Percentiles rank a stretch among this genome's conserved stretches.
phyloP scores from a whole-genome alignment of 2,329 filamentous ascomycete genomes.

The Hymenoscyphus scutula region DNA sequence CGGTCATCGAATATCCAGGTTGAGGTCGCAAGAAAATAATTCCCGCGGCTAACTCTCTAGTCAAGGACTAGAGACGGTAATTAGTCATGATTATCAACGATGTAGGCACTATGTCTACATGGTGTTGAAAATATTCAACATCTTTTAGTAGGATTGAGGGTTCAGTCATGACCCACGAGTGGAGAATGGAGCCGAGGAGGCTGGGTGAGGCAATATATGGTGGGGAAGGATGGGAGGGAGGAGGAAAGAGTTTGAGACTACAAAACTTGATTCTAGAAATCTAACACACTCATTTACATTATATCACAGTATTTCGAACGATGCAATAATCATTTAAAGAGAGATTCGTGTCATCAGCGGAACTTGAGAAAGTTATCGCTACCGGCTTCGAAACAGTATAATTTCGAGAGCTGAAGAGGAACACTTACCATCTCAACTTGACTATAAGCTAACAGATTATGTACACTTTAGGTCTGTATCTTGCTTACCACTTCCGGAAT shows the following conservation, averaged over 20 bases:
- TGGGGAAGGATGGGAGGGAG: not conserved
- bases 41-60: not conserved
- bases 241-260: not conserved
- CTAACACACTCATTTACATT: not conserved
- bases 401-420: too few relatives aligned
- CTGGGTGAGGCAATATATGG: not conserved
- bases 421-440: too few relatives aligned
- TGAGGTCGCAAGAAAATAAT: not conserved
- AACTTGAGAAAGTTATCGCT: too few relatives aligned
- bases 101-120: not conserved
- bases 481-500: too few relatives aligned
- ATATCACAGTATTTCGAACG: too few relatives aligned
- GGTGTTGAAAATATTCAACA: not conserved
- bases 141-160: not conserved
- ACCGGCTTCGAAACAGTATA: too few relatives aligned
- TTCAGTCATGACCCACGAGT: not conserved
- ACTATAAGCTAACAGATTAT: too few relatives aligned
- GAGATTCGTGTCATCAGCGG: too few relatives aligned
- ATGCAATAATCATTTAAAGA: too few relatives aligned
- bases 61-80: not conserved
- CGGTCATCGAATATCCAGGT: not conserved
- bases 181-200: not conserved
- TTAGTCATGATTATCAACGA: not conserved
- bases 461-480: too few relatives aligned
- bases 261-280: not conserved